Percentiles rank a stretch among this genome's conserved stretches.
phyloP scores from a whole-genome alignment of 2,329 filamentous ascomycete species.

The Hypoxylon sp. region DNA sequence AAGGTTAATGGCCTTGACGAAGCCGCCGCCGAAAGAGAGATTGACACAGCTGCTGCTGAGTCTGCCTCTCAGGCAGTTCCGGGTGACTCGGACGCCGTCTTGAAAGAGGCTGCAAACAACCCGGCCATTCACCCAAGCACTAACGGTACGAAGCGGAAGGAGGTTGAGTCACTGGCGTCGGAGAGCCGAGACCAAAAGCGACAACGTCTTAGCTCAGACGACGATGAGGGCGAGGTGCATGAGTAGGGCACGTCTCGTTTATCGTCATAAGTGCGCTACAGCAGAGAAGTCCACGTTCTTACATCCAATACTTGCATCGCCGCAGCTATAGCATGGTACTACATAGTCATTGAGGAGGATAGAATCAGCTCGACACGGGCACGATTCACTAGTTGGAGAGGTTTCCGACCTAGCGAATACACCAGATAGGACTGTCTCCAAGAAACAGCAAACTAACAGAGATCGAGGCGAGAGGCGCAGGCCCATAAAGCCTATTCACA shows the following conservation, averaged over 20 bases:
- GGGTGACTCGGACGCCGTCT: conserved; percentile 48
- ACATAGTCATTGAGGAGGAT: no score
- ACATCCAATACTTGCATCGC: background rate
- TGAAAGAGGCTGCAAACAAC: conserved; percentile 52
- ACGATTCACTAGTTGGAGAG: background rate
- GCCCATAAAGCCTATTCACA: background rate
- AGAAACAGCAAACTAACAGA: background rate
- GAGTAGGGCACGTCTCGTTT: conserved; percentile 41
- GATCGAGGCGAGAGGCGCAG: background rate
- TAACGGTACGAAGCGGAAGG: conserved; percentile 58
- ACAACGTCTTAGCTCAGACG: conserved; percentile 56
- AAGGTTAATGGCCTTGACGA: conserved; percentile 56
- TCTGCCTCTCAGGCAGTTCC: conserved; percentile 52
- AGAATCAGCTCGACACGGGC: background rate
- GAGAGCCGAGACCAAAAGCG: conserved; percentile 58
- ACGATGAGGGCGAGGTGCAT: conserved; percentile 62
- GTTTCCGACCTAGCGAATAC: background rate
- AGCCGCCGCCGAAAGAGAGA: conserved; percentile 48
- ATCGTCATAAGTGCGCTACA: background rate
- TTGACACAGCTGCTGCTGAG: conserved; percentile 48
- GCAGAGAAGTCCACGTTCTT: background rate
- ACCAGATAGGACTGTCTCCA: background rate
- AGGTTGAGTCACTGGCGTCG: conserved; percentile 51
- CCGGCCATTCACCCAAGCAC: conserved; percentile 45
- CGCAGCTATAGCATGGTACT: no score